phyloP scores from a whole-genome alignment of 1,139 yeast species.

The Barnettozyma hawaiiensis region DNA sequence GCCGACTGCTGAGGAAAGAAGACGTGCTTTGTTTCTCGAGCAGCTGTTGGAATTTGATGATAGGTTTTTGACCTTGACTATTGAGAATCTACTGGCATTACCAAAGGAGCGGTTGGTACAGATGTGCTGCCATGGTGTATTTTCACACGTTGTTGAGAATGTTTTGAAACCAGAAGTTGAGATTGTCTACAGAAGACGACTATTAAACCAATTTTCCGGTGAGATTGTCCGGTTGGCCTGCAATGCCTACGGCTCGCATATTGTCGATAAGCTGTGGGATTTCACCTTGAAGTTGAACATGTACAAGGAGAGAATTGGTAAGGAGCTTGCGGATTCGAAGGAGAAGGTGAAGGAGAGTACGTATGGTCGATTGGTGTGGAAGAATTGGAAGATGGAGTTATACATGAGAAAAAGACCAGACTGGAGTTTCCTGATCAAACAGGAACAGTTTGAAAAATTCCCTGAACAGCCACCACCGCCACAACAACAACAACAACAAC shows the following conservation, averaged over 20 bases:
- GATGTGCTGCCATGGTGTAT: conserved; percentile 84
- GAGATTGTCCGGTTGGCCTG: conserved; percentile 62
- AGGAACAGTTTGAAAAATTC: conserved; percentile 54
- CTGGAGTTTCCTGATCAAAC: conserved; percentile 73
- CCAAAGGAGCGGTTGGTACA: conserved; percentile 55
- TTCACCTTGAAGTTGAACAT: conserved; percentile 73
- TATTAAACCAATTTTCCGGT: conserved; percentile 57
- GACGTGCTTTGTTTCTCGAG: conserved; percentile 70
- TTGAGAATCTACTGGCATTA: conserved; percentile 56
- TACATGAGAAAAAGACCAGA: conserved; percentile 70
- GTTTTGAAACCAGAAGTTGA: conserved; percentile 49
- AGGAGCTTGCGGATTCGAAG: conserved; percentile 54
- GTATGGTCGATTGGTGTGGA: conserved; percentile 92
- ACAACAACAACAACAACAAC: too few species aligned
- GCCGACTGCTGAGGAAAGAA: conserved; percentile 89
- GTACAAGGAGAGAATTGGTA: conserved; percentile 83
- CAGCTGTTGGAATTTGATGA: conserved; percentile 63
- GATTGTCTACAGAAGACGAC: conserved; percentile 55
- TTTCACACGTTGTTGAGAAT: conserved; percentile 76
- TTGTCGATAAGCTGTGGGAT: conserved; percentile 78
- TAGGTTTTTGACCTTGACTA: conserved; percentile 49
- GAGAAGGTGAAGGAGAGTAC: conserved; percentile 73
- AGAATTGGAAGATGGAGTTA: conserved; percentile 84
- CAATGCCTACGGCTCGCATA: conserved; percentile 88
- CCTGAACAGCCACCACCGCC: conserved; percentile 28